Conservation (phyloP, 441 rosid species). For the Pelargonium citronellum region DNA sequence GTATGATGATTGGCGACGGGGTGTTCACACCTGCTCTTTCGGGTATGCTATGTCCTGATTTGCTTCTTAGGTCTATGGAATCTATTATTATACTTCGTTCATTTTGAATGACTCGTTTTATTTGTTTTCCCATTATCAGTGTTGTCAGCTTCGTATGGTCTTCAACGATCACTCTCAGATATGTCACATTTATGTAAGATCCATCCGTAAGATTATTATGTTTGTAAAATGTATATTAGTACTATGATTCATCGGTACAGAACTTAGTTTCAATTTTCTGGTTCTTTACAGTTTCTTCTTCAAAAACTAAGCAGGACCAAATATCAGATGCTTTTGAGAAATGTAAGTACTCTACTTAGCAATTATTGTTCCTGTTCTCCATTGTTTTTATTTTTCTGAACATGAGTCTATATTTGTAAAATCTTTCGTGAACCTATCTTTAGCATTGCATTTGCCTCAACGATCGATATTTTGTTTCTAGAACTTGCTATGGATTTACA, state of each 20-base stretch:
- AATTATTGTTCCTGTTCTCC: no score
- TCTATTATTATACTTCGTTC: background rate
- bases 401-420: no score
- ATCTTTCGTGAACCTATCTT: no score
- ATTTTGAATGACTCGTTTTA: background rate
- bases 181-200: conserved; percentile 37
- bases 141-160: conserved; percentile 46
- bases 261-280: conserved; percentile 14
- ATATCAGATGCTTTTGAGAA: conserved; percentile 30
- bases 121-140: conserved; percentile 28
- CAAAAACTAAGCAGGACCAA: conserved; percentile 18
- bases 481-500: conserved; percentile 2
- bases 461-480: background rate
- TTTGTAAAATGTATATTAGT: background rate
- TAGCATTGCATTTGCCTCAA: no score
- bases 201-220: conserved; percentile 9
- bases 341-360: conserved; percentile 34
- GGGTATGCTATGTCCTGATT: conserved; percentile 27
- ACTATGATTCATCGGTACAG: background rate
- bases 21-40: conserved; percentile 59
- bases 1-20: conserved; percentile 55
- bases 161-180: conserved; percentile 36
- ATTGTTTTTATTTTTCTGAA: no score
- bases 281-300: conserved; percentile 36
- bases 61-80: background rate